Base-by-base conservation (phyloP, 495 filamentous ascomycete species). In the Annulohypoxylon moriforme region DNA sequence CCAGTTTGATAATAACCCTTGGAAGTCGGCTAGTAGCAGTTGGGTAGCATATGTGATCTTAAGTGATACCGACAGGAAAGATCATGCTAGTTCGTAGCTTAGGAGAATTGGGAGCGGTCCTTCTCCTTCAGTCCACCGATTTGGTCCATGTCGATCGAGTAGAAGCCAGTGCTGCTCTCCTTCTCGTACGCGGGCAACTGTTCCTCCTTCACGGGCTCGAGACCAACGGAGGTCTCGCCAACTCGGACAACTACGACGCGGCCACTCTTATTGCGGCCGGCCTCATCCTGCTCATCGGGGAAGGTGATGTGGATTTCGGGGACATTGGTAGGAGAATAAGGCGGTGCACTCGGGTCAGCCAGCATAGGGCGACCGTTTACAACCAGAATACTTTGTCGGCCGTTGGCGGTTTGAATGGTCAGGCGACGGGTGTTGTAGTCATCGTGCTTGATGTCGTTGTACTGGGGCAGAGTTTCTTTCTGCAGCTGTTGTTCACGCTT, bases 281-380 rank as follows among this genome's bases (percentile, higher is more conserved):
- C 88, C 71, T 97, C 92, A 74, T 94, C 95, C 58, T 92, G 88
- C 85, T 98, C 95, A 71, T 99, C 96, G 13, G 96, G 96, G 83
- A 99, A 98, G 0, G 96, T 99, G 76, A 99, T 97, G 79, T 94
- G 93, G 76, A 99, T 99, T 81, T 98, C 93, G 10, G 96, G 96
- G 11, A 98, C 88, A 62, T 85, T 85, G 71, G 83, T 85, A n/a
- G 93, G 93, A 63, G 92, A 94, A 49, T 90, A 80, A 27, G 94
- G 93, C 14, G 93, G 92, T 44, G 87, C 89, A 49, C 86, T 85
- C 22, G 92, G 91, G 78, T 90, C 90, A 46, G 89, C 85, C 67
- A 96, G 88, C 72, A 96, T 87, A 59, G 88, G 85, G 79, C 92
- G 88, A 63, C 84, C 81, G 71, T 91, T 89, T 76, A 91, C 91